Base-by-base conservation (phyloP, 164 flowering plant species). In the Platanus orientalis region DNA sequence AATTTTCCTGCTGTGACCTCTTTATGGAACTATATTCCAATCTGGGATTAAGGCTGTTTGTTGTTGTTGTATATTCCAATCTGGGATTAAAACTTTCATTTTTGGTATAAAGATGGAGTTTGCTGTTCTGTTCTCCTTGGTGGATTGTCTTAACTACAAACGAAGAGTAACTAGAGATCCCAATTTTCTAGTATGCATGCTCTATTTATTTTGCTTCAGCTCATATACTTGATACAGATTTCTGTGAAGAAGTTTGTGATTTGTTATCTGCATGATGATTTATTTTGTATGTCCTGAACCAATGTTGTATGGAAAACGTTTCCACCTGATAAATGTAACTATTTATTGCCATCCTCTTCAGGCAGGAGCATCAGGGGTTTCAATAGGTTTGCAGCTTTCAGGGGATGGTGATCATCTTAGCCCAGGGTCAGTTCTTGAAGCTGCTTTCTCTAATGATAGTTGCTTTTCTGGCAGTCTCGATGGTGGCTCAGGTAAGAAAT, bases 401-500 rank as follows among this genome's bases (percentile, higher is more conserved):
- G 40, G 39, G 52, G 78, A 77, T 39, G 63, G 44, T 30, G 78
- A 79, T 71, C 85, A 80, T 73, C 74, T 75, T 3, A 93, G 98
- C 73, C 98, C 98, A 44, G 95, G 87, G 60, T 93, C 96, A 48
- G 90, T 93, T 75, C 86, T 93, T 65, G 97, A 87, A 56, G 89
- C 94, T 63, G 83, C 81, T 13, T 88, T 93, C 64, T 93, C 97
- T 30, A 87, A 76, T 62, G 87, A 84, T 36, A 83, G 97, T 69
- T 83, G 80, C 65, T 36, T 70, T 39, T 93, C 96, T 36, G 83
- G 84, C 76, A 84, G 96, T 69, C 61, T 71, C 16, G 87, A 86
- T 62, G 84, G 80, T 54, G 56, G 75, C 68, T 77, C 84, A 76
- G 93, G 98, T 88, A 74, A 68, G 70, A 57, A 63, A n/a, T n/a